Conservation (phyloP, 2,329 filamentous ascomycete genomes). For the Fusarium sp. region DNA sequence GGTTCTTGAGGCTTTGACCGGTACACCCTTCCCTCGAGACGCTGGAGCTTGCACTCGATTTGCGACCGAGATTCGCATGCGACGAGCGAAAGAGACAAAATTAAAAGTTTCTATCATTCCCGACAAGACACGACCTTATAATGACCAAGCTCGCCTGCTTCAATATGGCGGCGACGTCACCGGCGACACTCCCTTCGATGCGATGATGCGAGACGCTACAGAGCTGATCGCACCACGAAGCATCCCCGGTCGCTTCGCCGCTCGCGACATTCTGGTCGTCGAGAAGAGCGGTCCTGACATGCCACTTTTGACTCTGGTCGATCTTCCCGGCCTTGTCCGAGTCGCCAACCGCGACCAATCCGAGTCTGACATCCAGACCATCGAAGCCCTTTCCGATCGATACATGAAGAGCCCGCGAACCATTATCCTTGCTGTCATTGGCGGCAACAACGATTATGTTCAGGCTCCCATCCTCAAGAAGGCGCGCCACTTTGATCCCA, state of each 20-base stretch:
- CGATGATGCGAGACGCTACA: conserved; percentile 65
- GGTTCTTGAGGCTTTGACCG: conserved; percentile 73
- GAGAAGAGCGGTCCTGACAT: conserved; percentile 71
- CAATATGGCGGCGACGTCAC: conserved; percentile 64
- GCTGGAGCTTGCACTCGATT: conserved; percentile 73
- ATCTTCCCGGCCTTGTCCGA: conserved; percentile 70
- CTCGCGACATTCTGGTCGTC: conserved; percentile 67
- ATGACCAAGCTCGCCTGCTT: conserved; percentile 62
- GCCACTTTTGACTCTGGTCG: conserved; percentile 71
- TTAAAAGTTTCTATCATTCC: conserved; percentile 69
- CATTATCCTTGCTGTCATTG: conserved; percentile 68
- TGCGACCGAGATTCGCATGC: conserved; percentile 70
- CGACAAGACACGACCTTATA: conserved; percentile 61
- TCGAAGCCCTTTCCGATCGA: conserved; percentile 64
- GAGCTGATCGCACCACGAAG: conserved; percentile 65
- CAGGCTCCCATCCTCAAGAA: conserved; percentile 66
- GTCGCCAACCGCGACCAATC: conserved; percentile 68
- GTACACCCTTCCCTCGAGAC: conserved; percentile 71
- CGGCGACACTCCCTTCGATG: conserved; percentile 61
- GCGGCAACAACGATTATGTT: conserved; percentile 68
- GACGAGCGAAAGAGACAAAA: conserved; percentile 59
- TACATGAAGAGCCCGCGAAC: conserved; percentile 70
- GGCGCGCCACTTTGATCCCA: conserved; percentile 64
- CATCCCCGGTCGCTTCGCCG: conserved; percentile 64
- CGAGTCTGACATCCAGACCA: conserved; percentile 64